phyloP scores from a whole-genome alignment of 345 rosid genomes.

The Corchorus olitorius region DNA sequence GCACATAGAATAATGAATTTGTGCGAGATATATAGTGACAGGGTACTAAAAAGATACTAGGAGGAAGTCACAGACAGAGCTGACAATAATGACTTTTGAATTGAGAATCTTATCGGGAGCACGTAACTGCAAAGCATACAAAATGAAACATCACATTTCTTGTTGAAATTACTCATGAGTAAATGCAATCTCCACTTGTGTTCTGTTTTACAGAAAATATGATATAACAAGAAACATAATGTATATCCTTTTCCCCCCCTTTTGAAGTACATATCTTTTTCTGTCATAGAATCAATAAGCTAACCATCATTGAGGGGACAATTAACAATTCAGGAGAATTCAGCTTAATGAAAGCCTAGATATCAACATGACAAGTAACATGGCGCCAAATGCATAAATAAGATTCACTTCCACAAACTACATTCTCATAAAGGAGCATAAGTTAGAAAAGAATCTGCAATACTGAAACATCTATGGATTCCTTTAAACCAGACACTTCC shows the following conservation, averaged over 20 bases:
- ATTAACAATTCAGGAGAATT: neutral
- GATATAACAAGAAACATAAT: neutral
- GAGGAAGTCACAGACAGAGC: neutral
- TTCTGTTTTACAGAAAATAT: neutral
- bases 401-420: neutral
- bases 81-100: neutral
- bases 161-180: neutral
- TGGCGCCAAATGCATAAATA: neutral
- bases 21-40: neutral
- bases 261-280: neutral
- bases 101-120: neutral
- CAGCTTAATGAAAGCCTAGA: neutral
- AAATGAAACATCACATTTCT: neutral
- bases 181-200: neutral
- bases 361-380: neutral
- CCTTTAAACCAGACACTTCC: neutral
- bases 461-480: neutral
- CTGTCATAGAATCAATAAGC: neutral
- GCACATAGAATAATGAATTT: neutral
- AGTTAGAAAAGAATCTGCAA: neutral
- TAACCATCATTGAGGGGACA: neutral
- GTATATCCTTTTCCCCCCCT: no score
- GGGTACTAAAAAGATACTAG: neutral
- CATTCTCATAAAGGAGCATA: neutral
- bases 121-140: neutral